Base-by-base conservation (phyloP, 148 eudicot species). In the Silene latifolia region DNA sequence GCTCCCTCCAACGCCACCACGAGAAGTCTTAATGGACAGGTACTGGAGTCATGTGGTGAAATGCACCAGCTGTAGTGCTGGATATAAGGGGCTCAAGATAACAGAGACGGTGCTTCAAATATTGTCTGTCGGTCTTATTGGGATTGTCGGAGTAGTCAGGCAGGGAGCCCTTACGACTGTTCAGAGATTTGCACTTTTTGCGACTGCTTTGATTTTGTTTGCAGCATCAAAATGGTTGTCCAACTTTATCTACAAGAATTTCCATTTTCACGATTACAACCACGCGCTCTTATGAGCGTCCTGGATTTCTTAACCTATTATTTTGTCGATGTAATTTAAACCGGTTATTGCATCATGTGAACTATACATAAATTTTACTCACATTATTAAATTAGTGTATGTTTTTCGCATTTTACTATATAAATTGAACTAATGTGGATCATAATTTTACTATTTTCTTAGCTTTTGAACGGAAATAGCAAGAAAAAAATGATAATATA, bases 1-100 rank as follows among this genome's bases (percentile, higher is more conserved):
- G 17, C 88, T 90, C 58, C 93, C 96, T 11, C 90, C 98, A 69
- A 82, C 88, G 29, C 98, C 93, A 48, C 90, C 96, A 24, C 83
- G 90, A 75, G 96, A 92, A 74, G 90, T 87, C 78, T 83, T 92
- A 15, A 44, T 92, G 83, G 98, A 92, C 78, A 88, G 96, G 88
- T 92, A 90, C 74, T 83, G 95, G 93, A 75, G 85, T 64, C 95
- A 90, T 24, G 89, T 87, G 54, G 89, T 87, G 83, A 86, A 83
- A 19, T 90, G 95, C 69, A 78, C 76, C 80, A 90, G 91, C 77
- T 92, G 97, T 85, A 92, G 76, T 61, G 72, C 72, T 64, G 95
- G 93, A 14, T 82, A 88, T 59, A 88, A 88, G 79, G 81, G 84
- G 39, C 89, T 92, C 35, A 84, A 85, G 12, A 72, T 76, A 21